Evolutionary conservation across 163 green algal species (phyloP).

Genomic region (Volvox carteri): DNA sequence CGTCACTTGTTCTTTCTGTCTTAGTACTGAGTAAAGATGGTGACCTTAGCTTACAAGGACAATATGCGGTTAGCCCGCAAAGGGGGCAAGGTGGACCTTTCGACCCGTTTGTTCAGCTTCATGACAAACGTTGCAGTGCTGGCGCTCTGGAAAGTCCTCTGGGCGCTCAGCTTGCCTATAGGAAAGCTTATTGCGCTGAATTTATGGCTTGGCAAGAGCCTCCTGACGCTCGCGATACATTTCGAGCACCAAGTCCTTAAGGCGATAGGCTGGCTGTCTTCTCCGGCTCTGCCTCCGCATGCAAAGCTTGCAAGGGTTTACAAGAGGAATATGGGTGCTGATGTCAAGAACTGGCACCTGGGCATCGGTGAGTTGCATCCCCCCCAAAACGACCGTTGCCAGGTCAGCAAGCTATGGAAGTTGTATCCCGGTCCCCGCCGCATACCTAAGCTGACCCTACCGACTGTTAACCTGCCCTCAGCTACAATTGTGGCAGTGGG

Average conservation of each 20-base stretch:
- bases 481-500: constrained; percentile 55
- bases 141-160: constrained; percentile 50
- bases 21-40: neutral
- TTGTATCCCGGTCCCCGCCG: neutral
- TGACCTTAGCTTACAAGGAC: constrained; percentile 4
- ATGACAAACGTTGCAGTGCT: constrained; percentile 43
- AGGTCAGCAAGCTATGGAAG: constrained; percentile 15
- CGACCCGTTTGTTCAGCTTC: constrained; percentile 41
- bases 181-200: constrained; percentile 46
- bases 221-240: constrained; percentile 49
- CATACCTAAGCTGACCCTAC: neutral
- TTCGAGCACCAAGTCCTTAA: constrained; percentile 64
- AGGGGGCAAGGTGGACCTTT: constrained; percentile 13
- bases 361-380: constrained; percentile 60
- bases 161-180: constrained; percentile 38
- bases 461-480: constrained; percentile 27
- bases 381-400: neutral
- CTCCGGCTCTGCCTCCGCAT: constrained; percentile 49
- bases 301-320: constrained; percentile 50
- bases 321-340: constrained; percentile 57
- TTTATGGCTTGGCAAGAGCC: constrained; percentile 44
- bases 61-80: constrained; percentile 28
- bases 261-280: constrained; percentile 73
- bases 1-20: neutral
- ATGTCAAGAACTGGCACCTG: constrained; percentile 70